A percentile compares a stretch with the other conserved stretches of the same genome.
These are phyloP conservation scores for Baorangia bicolor DNA, from an alignment of 768 basidiomycete species.

Conservation along the genomic window DNA sequence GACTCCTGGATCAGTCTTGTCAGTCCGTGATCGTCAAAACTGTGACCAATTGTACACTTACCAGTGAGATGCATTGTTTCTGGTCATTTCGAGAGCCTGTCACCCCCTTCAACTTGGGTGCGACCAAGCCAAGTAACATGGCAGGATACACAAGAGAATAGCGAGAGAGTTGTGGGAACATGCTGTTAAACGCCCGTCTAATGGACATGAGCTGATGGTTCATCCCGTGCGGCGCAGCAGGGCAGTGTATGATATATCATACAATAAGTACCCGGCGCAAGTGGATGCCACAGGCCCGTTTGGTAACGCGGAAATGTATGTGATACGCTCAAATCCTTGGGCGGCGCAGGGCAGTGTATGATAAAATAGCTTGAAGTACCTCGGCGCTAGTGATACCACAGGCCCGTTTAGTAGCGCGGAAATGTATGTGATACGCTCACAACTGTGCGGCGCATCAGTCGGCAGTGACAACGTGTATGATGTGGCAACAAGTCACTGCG, in stretches of 20 bases:
- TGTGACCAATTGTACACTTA: not conserved
- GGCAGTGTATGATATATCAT: not conserved
- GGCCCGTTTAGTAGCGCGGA: no score
- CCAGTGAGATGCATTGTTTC: slow-evolving; percentile 1
- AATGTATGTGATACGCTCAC: no score
- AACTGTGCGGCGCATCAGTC: no score
- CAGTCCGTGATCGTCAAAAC: not conserved
- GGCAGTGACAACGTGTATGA: no score
- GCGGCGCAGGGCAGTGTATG: no score
- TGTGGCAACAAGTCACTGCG: not conserved
- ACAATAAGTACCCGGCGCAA: no score
- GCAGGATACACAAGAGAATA: slow-evolving; percentile 5
- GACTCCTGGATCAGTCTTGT: not conserved
- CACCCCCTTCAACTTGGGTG: slow-evolving; percentile 1
- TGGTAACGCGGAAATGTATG: no score
- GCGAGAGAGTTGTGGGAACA: slow-evolving; percentile 6
- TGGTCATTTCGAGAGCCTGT: not conserved
- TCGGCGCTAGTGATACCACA: no score
- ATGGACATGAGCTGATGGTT: not conserved
- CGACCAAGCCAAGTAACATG: slow-evolving; percentile 7
- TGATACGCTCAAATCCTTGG: no score
- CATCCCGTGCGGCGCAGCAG: slow-evolving; percentile 3
- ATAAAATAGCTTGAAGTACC: no score
- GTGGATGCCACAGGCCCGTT: no score
- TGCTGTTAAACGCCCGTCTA: not conserved